Conservation (phyloP, 2,329 filamentous ascomycete species). For the Microdochium paspali region DNA sequence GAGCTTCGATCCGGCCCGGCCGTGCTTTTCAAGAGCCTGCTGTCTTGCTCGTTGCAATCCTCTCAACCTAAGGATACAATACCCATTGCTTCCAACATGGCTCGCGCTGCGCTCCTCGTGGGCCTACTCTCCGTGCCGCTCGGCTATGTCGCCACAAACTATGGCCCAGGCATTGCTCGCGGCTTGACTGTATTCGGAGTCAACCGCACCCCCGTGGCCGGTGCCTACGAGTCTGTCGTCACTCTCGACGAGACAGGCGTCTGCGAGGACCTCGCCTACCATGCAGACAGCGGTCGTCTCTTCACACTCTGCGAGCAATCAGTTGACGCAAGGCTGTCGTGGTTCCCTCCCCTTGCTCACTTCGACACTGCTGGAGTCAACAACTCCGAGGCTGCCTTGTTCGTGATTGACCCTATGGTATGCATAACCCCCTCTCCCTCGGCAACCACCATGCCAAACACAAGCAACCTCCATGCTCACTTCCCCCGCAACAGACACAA, state of each 20-base stretch:
- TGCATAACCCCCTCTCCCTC: constrained; percentile 6
- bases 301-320: constrained; percentile 48
- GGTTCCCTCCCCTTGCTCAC: constrained; percentile 39
- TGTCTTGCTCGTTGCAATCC: neutral
- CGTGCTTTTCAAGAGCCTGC: no score
- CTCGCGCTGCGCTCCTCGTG: neutral
- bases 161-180: neutral
- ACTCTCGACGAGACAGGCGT: constrained; percentile 38
- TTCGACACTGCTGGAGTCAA: constrained; percentile 26
- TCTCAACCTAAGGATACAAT: neutral
- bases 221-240: neutral
- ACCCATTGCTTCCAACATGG: neutral
- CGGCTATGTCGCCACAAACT: neutral
- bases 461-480: no score
- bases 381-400: constrained; percentile 31
- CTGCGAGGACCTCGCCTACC: constrained; percentile 53
- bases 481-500: constrained; percentile 26
- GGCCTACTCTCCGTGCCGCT: neutral
- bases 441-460: no score
- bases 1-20: no score
- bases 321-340: constrained; percentile 28
- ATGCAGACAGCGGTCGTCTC: constrained; percentile 33
- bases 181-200: neutral
- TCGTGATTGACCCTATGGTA: constrained; percentile 45
- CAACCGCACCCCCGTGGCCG: neutral